Evolutionary conservation across 306 rosid species (phyloP).

Genomic region (Prunus campanulata): DNA sequence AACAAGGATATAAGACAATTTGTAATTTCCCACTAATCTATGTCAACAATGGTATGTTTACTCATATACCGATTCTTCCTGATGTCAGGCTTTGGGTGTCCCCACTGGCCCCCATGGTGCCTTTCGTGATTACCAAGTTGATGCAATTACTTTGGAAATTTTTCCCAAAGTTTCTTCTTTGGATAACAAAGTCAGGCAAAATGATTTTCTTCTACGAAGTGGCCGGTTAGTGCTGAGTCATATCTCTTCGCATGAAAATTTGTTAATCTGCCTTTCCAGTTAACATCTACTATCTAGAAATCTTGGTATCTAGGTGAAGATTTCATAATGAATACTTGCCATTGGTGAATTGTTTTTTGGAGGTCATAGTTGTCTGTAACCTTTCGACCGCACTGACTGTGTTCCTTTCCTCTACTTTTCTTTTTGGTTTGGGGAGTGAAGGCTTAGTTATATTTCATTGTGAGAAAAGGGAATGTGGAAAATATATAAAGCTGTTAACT

Average conservation of each 20-base stretch:
- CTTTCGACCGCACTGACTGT: neutral
- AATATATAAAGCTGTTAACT: neutral
- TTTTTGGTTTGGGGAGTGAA: neutral
- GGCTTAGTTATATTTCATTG: neutral
- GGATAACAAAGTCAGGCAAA: conserved; percentile 45
- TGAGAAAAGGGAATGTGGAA: neutral
- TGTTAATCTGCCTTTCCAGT: neutral
- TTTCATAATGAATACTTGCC: too few relatives aligned
- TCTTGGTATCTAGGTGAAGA: neutral
- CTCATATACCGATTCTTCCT: conserved; percentile 21
- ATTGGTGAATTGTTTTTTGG: too few relatives aligned
- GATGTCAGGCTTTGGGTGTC: conserved; percentile 76
- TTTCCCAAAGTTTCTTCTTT: conserved; percentile 51
- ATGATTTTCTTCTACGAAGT: conserved; percentile 69
- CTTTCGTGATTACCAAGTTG: conserved; percentile 96
- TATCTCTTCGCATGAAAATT: conserved; percentile 2
- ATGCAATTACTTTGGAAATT: conserved; percentile 87
- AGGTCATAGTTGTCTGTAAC: too few relatives aligned
- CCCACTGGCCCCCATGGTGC: conserved; percentile 97
- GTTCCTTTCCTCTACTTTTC: neutral
- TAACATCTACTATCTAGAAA: neutral
- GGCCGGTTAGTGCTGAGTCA: conserved; percentile 61
- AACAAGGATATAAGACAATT: neutral
- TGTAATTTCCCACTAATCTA: conserved; percentile 2
- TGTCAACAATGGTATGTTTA: neutral